Evolutionary conservation across 2,329 filamentous ascomycete species (phyloP), one percentile per base, ranked within the genome.

Genomic region (Paraphaeosphaeria minitans): DNA sequence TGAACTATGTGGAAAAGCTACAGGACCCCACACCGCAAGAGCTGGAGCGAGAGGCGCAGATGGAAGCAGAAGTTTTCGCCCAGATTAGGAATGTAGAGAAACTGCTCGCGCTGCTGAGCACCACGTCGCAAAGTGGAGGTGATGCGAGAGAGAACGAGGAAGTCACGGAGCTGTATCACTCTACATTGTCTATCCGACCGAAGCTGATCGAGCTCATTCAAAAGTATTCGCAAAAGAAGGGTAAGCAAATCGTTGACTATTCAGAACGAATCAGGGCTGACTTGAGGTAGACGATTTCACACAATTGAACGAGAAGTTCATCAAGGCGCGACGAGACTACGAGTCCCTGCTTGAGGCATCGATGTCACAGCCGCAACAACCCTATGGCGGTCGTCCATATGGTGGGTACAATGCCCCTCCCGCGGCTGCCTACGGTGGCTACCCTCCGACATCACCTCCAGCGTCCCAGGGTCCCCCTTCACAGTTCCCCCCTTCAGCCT

Each of bases 201-300:
- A 99, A 99, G 81, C 81, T 99, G 62, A 98, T 99, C 75, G 96
- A 98, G 80, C 81, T 99, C 51, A 99, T 99, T 75, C 95, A 96
- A 62, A 98, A 98, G 77, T 99, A 99, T 75, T 98, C 95, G 10
- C 95, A 99, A 76, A 98, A 97, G 85, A 99, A 99, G 80, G 93
- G 93, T 94, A 80, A 66, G 75, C 55, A 8, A 29, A 10, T 29
- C 37, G 4, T 14, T 4, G 16, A 14, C 19, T n/a, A 1, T 1
- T 16, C 13, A 37, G 6, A 31, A 10, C 54, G 7, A 29, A 43
- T 31, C 48, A 51, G 29, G 27, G 12, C 57, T 69, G 57, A 71
- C 57, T 53, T 22, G 45, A 41, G 14, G 65, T 65, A 96, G 95
- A 99, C 78, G 95, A 99, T 77, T 98, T 99, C 73, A 97, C 95